A percentile compares a stretch with the other conserved stretches of the same genome.
Evolutionary conservation across 2,329 filamentous ascomycete genomes (phyloP).

Genomic region (Metarhizium rileyi): DNA sequence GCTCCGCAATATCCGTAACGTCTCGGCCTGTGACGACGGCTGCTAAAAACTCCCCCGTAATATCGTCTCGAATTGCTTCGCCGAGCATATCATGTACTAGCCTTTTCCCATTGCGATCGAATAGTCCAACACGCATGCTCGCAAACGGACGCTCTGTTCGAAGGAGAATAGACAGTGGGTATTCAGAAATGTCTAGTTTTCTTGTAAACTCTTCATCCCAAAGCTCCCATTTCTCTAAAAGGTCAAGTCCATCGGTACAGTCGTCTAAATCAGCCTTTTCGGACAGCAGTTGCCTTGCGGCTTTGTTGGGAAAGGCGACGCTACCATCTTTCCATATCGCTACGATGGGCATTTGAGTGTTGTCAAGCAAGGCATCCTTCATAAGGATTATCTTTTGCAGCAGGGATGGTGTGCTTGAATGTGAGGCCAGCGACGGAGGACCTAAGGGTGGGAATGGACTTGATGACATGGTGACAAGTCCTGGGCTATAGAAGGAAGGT

Average conservation of each 20-base stretch:
- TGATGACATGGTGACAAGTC: constrained; percentile 40
- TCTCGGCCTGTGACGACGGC: constrained; percentile 65
- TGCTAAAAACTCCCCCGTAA: constrained; percentile 61
- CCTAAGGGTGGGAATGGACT: constrained; percentile 58
- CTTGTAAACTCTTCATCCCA: constrained; percentile 59
- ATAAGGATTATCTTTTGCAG: constrained; percentile 65
- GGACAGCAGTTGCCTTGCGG: constrained; percentile 44
- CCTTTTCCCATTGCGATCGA: constrained; percentile 40
- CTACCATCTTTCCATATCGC: constrained; percentile 76
- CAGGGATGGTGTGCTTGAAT: constrained; percentile 51
- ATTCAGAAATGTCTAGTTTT: constrained; percentile 47
- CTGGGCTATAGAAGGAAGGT: constrained; percentile 40
- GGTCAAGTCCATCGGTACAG: constrained; percentile 39
- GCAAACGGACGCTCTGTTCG: constrained; percentile 50
- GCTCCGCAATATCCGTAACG: constrained; percentile 58
- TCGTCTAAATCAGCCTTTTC: constrained; percentile 29
- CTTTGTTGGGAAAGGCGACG: constrained; percentile 63
- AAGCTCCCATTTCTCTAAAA: constrained; percentile 49
- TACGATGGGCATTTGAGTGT: constrained; percentile 63
- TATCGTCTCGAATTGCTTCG: constrained; percentile 56
- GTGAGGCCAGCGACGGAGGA: constrained; percentile 46
- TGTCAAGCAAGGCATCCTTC: constrained; percentile 70
- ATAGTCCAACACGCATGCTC: constrained; percentile 52
- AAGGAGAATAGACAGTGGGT: constrained; percentile 57
- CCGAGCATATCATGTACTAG: constrained; percentile 57